Conservation (phyloP, 139 green algal species). For the Diplosphaera chodatii region DNA sequence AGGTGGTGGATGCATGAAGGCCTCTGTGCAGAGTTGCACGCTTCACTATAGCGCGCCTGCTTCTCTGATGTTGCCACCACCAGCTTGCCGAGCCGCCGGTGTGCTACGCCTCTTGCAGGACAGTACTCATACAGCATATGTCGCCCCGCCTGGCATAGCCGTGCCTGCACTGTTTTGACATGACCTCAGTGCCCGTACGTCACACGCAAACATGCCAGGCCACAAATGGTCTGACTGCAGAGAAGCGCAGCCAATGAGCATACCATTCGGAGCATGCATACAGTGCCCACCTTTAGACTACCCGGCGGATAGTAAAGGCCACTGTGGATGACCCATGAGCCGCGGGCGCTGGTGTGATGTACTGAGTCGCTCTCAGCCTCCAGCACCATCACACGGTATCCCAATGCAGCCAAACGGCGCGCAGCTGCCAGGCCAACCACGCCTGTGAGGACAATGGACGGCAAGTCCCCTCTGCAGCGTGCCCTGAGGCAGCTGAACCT, state of each 20-base stretch:
- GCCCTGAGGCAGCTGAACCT: too few relatives aligned
- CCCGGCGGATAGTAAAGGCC: constrained; percentile 80
- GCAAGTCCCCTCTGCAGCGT: too few relatives aligned
- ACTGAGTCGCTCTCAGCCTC: constrained; percentile 37
- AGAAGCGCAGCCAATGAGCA: too few relatives aligned
- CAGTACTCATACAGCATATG: constrained; percentile 54
- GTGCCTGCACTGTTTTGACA: too few relatives aligned
- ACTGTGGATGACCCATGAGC: constrained; percentile 30
- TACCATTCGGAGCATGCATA: too few relatives aligned
- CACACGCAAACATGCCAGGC: too few relatives aligned
- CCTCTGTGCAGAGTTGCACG: too few relatives aligned
- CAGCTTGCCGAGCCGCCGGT: constrained; percentile 66
- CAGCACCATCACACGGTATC: constrained; percentile 45
- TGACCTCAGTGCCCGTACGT: too few relatives aligned
- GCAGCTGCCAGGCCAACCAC: constrained; percentile 56
- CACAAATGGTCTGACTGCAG: too few relatives aligned
- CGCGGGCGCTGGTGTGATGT: constrained; percentile 42
- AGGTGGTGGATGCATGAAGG: too few relatives aligned
- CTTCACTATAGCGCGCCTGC: too few relatives aligned
- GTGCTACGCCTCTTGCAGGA: constrained; percentile 31
- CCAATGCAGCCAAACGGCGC: constrained; percentile 24
- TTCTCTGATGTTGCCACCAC: constrained; percentile 57
- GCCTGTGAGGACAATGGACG: constrained; percentile 29
- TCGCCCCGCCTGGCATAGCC: constrained; percentile 68
- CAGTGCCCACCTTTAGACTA: constrained; percentile 49